Base-by-base conservation (phyloP, 345 rosid species). In the Eucalyptus marginata region DNA sequence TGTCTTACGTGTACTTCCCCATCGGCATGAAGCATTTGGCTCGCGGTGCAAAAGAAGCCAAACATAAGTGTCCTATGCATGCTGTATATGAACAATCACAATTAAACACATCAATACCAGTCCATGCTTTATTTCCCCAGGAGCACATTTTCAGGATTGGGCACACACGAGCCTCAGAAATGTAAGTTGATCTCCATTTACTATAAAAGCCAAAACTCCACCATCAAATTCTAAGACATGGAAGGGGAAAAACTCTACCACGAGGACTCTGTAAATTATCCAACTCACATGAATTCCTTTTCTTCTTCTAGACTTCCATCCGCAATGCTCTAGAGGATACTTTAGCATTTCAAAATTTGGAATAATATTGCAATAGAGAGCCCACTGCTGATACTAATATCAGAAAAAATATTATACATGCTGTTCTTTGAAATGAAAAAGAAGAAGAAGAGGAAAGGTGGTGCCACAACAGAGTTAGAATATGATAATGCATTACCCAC, bases 1-100 rank as follows among this genome's bases (percentile, higher is more conserved):
- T 96, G 97, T 79, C 91, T 91, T 22, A 96, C 94, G 89, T 95
- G 96, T 27, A 94, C 86, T 92, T 96, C 92, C 27, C 96, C 96
- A 79, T 90, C 1, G 20, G 68, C 89, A 86, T 87, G 89, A 76
- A 76, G 47, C 83, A 76, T 92, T 43, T 44, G 86, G 52, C 92
- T 92, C 49, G 96, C 95, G 88, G 90, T 89, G 86, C 44, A 62
- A 87, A 96, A 93, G 91, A 94, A 95, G 17, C 91, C 92, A 6
- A 17, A 46, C 89, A 91, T 93, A 64, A 96, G 93, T 2, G 33
- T n/a, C 89, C 87, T 91, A 89, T 95, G 97, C 91, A 54, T 94
- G 52, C 98, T 96, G 87, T 17, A 68, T 46, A 87, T 17, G 43
- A 52, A 87, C 71, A 36, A 87, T 56, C 12, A 22, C 46, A 13